Percentiles rank a stretch among this genome's conserved stretches.
Conservation (phyloP, 2,329 filamentous ascomycete genomes). For the Fusarium tanahbumbuense region DNA sequence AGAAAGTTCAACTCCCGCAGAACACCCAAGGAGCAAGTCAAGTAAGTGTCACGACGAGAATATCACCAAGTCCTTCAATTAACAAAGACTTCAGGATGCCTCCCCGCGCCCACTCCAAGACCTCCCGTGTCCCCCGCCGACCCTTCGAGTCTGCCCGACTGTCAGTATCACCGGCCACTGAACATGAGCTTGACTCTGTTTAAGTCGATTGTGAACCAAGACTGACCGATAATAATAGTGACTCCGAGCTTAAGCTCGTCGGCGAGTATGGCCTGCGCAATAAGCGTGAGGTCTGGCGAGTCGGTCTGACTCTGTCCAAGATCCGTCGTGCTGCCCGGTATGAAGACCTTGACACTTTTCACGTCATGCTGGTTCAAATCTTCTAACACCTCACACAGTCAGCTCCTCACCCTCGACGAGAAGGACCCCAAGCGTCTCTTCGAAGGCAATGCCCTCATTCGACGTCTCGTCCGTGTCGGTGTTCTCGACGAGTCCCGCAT, state of each 20-base stretch:
- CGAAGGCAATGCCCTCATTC: slow-evolving; percentile 99
- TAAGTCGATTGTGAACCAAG: slow-evolving; percentile 85
- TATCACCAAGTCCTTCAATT: slow-evolving; percentile 39
- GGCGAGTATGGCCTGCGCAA: slow-evolving; percentile 99
- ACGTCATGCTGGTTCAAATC: background rate
- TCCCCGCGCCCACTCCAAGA: slow-evolving; percentile 89
- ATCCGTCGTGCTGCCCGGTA: slow-evolving; percentile 99
- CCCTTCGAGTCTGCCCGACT: slow-evolving; percentile 99
- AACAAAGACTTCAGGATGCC: slow-evolving; percentile 53
- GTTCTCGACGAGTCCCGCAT: slow-evolving; percentile 99
- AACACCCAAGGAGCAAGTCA: slow-evolving; percentile 54
- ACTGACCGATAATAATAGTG: slow-evolving; percentile 80
- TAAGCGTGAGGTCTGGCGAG: slow-evolving; percentile 99
- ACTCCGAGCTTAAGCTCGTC: slow-evolving; percentile 99
- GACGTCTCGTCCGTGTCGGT: slow-evolving; percentile 99
- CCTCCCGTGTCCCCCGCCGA: slow-evolving; percentile 97
- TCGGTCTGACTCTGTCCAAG: slow-evolving; percentile 99
- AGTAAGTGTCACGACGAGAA: slow-evolving; percentile 49
- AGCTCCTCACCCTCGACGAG: slow-evolving; percentile 99
- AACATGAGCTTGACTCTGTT: slow-evolving; percentile 97
- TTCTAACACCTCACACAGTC: slow-evolving; percentile 69
- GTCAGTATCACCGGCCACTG: slow-evolving; percentile 98
- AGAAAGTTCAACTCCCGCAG: slow-evolving; percentile 52
- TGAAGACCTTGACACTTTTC: slow-evolving; percentile 27
- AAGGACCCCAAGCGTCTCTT: slow-evolving; percentile 99